Base-by-base conservation (phyloP, 768 basidiomycete species). In the Hortiboletus flavorubellus region DNA sequence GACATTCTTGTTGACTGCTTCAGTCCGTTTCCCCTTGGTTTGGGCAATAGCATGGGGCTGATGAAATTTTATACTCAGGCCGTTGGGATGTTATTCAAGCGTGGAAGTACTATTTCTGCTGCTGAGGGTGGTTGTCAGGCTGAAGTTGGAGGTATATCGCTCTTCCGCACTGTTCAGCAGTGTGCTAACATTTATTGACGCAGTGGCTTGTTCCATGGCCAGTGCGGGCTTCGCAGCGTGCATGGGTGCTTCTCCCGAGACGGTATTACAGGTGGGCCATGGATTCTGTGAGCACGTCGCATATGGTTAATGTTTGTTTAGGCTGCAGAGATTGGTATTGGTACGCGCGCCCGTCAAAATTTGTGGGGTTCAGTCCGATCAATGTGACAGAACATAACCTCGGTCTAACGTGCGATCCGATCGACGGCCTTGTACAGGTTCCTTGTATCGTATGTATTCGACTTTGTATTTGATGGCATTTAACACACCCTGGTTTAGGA, bases 91-190 rank as follows among this genome's bases (percentile, higher is more conserved):
- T 75, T 97, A 33, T 96, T 93, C 77, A 98, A 98, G 69, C 84
- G 95, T 55, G 93, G 94, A n/a, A 93, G 92, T 58, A 96, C 95
- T 2, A 97, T 98, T 48, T 91, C 89, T 45, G 95, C 95, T 14
- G 94, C 96, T 0, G 96, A 98, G 72, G 95, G 95, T 18, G 93
- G 86, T 11, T 96, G 93, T 69, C 91, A 93, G 74, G 93, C 93
- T 18, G 93, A 96, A 75, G 95, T 98, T 5, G 95, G 95, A 69
- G 89, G 89, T 88, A 65, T 31, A 75, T 64, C 39, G 18, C 34
- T 38, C 18, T 30, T 23, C 11, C 15, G 12, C n/a, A 18, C 11
- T 53, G 34, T 42, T 53, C 16, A 23, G 12, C 43, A 39, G 34
- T 21, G 26, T 35, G 30, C 44, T 55, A 30, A 56, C 49, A 37